Conservation (phyloP, 352 stramenopile genomes). For the Plasmopara viticola region DNA sequence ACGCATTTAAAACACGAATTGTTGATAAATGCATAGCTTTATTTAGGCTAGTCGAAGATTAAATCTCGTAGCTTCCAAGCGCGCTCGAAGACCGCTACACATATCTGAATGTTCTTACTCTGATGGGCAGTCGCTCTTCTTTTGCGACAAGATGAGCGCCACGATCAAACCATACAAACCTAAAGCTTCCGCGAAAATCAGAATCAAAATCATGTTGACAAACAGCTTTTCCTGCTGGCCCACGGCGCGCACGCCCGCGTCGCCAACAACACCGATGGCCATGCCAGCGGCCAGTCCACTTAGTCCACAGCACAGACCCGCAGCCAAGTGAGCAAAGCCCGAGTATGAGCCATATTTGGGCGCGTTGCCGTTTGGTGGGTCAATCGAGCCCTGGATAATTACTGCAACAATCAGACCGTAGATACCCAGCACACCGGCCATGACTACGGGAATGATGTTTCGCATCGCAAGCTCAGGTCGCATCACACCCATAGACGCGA, state of each 20-base stretch:
- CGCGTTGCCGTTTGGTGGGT: conserved; percentile 51
- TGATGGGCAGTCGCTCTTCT: conserved; percentile 52
- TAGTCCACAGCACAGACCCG: conserved; percentile 92
- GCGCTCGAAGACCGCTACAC: no score
- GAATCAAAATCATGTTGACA: conserved; percentile 97
- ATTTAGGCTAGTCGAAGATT: no score
- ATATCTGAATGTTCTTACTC: no score
- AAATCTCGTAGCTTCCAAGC: no score
- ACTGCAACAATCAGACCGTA: conserved; percentile 95
- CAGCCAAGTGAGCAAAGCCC: conserved; percentile 91
- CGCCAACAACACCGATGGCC: conserved; percentile 94
- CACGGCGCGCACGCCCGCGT: conserved; percentile 94
- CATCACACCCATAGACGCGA: conserved; percentile 93
- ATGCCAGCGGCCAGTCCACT: conserved; percentile 91
- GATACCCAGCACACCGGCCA: conserved; percentile 96
- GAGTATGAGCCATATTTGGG: conserved; percentile 91
- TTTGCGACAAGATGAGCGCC: conserved; percentile 88
- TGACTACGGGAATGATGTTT: conserved; percentile 99
- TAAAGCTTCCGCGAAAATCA: conserved; percentile 98
- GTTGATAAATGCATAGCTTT: neutral
- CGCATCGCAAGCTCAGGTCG: conserved; percentile 96
- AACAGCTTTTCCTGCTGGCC: conserved; percentile 98
- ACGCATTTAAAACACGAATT: no score
- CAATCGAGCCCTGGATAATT: conserved; percentile 92
- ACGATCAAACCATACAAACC: conserved; percentile 96